Conservation (phyloP, 2,329 filamentous ascomycete species). For the Bertia moriformis region DNA sequence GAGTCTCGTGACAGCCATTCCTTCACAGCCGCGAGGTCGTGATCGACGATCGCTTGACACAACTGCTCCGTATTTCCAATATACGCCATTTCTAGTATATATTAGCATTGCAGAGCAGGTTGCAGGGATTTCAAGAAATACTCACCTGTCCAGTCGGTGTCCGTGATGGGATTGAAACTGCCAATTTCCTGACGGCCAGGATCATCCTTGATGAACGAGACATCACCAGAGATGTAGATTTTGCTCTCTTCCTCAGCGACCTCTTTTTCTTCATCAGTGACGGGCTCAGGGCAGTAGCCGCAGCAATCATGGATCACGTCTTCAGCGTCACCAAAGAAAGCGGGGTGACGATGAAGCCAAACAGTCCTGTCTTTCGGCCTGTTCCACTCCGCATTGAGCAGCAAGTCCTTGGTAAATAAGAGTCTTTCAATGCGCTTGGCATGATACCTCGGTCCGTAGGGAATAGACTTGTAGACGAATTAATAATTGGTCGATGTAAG, state of each 20-base stretch:
- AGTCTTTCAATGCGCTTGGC: conserved; percentile 68
- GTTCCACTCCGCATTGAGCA: conserved; percentile 82
- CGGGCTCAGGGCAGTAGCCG: conserved; percentile 57
- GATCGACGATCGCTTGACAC: conserved; percentile 68
- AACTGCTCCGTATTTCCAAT: conserved; percentile 64
- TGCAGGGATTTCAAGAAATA: conserved; percentile 13
- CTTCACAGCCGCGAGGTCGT: conserved; percentile 54
- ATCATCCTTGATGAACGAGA: conserved; percentile 66
- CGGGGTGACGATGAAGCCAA: conserved; percentile 69
- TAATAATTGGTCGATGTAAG: not conserved
- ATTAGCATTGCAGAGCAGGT: not conserved
- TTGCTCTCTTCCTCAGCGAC: conserved; percentile 59
- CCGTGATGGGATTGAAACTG: conserved; percentile 66
- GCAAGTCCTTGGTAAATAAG: conserved; percentile 65
- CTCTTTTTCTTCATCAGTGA: conserved; percentile 58
- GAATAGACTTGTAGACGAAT: conserved; percentile 33
- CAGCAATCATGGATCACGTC: conserved; percentile 73
- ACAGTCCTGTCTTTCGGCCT: conserved; percentile 60
- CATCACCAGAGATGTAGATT: conserved; percentile 59
- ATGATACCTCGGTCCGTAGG: conserved; percentile 46
- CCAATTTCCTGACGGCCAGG: conserved; percentile 60
- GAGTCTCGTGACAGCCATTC: conserved; percentile 57
- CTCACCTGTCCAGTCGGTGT: conserved; percentile 82
- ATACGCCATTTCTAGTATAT: conserved; percentile 31
- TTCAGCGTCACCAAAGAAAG: conserved; percentile 64